phyloP scores from a whole-genome alignment of 2,329 filamentous ascomycete species.

The Beauveria sp. region DNA sequence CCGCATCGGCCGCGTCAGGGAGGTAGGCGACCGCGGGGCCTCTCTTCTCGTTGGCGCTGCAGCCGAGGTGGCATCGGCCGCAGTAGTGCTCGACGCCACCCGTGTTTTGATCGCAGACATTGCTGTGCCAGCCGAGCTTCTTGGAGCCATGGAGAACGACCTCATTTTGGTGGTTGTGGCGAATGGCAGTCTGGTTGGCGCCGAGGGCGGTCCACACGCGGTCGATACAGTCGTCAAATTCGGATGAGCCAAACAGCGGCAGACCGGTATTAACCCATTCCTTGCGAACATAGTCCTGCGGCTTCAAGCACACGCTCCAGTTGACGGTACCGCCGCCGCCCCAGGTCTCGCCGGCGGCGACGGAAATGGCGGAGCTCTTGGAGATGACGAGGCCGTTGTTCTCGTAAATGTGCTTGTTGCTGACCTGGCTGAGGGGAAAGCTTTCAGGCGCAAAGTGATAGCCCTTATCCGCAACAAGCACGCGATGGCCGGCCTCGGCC shows the following conservation, averaged over 20 bases:
- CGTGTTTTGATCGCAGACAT: constrained; percentile 70
- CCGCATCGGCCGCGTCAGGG: constrained; percentile 68
- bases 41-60: constrained; percentile 64
- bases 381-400: constrained; percentile 50
- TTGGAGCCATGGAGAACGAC: constrained; percentile 67
- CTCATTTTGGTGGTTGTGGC: constrained; percentile 66
- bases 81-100: constrained; percentile 68
- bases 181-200: constrained; percentile 55
- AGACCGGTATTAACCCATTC: constrained; percentile 72
- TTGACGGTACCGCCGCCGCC: constrained; percentile 86
- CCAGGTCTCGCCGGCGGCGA: constrained; percentile 66
- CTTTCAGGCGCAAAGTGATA: constrained; percentile 67
- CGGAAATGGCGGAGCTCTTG: constrained; percentile 48
- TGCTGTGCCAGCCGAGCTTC: constrained; percentile 64
- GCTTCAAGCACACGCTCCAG: constrained; percentile 62
- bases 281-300: constrained; percentile 66
- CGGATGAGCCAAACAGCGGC: constrained; percentile 62
- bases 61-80: constrained; percentile 54
- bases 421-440: constrained; percentile 63
- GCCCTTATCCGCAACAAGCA: constrained; percentile 76
- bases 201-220: constrained; percentile 74
- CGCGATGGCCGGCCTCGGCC: constrained; percentile 64
- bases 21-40: constrained; percentile 72
- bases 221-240: constrained; percentile 74
- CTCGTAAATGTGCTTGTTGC: constrained; percentile 59